Evolutionary conservation across 495 filamentous ascomycete genomes (phyloP), one percentile per base, ranked within the genome.

Genomic region (Clohesyomyces aquaticus): DNA sequence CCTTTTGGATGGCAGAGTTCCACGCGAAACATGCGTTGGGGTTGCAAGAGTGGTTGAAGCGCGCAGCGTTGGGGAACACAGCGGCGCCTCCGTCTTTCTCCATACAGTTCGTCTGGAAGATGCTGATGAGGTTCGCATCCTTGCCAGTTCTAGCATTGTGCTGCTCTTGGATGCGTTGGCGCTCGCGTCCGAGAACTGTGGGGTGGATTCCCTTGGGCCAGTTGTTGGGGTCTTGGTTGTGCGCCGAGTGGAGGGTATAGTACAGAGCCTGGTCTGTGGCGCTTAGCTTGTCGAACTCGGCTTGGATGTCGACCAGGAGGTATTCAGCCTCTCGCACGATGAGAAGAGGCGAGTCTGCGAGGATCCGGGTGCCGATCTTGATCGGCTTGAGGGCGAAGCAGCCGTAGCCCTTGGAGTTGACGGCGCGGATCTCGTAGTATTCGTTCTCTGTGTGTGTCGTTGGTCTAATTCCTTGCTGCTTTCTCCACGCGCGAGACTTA

Each of bases 321-420:
- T 71, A 66, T 1, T 88, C 83, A 23, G 83, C 84, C 58, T 85
- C 87, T 35, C 81, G 80, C 16, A 86, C 74, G 48, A 87, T 78
- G 25, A 94, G 78, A 53, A 78, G 77, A 50, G 91, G 83, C 0
- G 87, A 82, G 59, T 94, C 87, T 55, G 86, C 84, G 3, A 92
- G 76, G 38, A 86, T 80, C 14, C 84, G 83, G 0, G 78, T 77
- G 32, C 74, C 75, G 18, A 50, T 60, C 22, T 61, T 46, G 60
- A 77, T 70, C 43, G 27, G 25, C 1, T 42, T 48, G 12, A 63
- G 53, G 1, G 76, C 73, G 52, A 77, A 74, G 21, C 73, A 61
- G 21, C 76, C 76, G 46, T 71, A 69, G 38, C 76, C 76, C 55
- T 73, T 75, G 35, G 43, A 57, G 0, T 57, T 42, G 16, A 53